These are phyloP conservation scores for Sclerotinia glacialis DNA, from an alignment of 2,329 filamentous ascomycete genomes.

Conservation along the genomic window DNA sequence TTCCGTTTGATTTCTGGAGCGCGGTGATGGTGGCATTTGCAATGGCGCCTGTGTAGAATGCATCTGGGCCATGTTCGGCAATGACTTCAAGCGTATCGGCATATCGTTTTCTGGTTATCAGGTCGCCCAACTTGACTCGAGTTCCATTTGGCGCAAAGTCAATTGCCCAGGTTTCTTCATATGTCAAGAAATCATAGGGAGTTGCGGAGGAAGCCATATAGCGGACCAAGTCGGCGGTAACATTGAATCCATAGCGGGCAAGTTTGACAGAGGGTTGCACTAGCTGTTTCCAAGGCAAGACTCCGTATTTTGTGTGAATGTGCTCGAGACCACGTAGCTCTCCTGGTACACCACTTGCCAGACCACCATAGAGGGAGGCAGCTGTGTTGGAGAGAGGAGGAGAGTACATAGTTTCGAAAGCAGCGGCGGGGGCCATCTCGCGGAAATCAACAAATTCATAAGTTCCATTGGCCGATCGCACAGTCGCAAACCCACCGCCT, in stretches of 20 bases:
- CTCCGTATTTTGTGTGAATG: constrained; percentile 48
- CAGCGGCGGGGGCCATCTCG: constrained; percentile 64
- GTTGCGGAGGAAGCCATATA: constrained; percentile 49
- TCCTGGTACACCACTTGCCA: constrained; percentile 55
- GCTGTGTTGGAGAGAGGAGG: constrained; percentile 48
- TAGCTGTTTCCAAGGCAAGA: constrained; percentile 53
- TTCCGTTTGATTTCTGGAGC: constrained; percentile 70
- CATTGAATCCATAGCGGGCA: constrained; percentile 59
- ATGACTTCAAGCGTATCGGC: constrained; percentile 77
- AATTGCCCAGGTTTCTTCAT: constrained; percentile 75
- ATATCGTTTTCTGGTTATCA: constrained; percentile 76
- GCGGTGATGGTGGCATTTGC: constrained; percentile 70
- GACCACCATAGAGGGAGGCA: constrained; percentile 54
- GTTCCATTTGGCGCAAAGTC: constrained; percentile 87
- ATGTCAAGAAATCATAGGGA: constrained; percentile 64
- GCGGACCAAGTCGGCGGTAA: constrained; percentile 59
- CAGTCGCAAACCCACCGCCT: constrained; percentile 66
- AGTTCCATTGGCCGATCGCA: constrained; percentile 55
- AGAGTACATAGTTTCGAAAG: constrained; percentile 60
- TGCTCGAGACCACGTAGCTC: constrained; percentile 44
- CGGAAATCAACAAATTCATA: constrained; percentile 69
- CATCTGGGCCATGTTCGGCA: constrained; percentile 67
- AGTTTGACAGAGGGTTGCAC: constrained; percentile 58
- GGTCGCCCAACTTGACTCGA: constrained; percentile 68
- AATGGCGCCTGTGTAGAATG: constrained; percentile 71